A percentile compares a stretch with the other conserved stretches of the same genome.
These are phyloP conservation scores for Penicillium verrucosum DNA, from an alignment of 2,329 filamentous ascomycete species.

Conservation along the genomic window DNA sequence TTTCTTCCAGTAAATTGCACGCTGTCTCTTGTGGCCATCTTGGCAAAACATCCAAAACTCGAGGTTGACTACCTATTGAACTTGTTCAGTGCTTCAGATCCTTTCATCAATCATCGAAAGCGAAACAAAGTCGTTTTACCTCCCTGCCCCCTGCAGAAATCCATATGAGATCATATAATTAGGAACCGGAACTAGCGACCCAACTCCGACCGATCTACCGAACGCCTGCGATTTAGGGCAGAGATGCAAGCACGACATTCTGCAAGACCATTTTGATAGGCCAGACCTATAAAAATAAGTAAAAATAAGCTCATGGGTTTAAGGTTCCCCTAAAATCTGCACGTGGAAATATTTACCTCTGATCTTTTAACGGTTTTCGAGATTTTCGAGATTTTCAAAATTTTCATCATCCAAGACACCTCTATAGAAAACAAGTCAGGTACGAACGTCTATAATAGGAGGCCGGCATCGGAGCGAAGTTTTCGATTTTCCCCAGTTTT, in stretches of 20 bases:
- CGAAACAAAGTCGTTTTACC: not conserved
- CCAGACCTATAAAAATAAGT: not conserved
- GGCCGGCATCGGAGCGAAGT: slow-evolving; percentile 13
- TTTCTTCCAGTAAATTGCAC: not conserved
- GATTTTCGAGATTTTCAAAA: no score
- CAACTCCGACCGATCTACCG: not conserved
- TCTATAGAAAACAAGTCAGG: not conserved
- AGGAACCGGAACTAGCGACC: not conserved
- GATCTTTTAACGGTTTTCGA: not conserved
- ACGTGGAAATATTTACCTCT: not conserved
- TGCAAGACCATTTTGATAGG: not conserved
- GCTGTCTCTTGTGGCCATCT: not conserved
- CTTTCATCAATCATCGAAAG: not conserved
- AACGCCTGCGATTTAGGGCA: not conserved
- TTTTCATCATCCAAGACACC: not conserved
- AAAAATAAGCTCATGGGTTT: not conserved
- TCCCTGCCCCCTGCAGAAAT: not conserved
- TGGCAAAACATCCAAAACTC: no score
- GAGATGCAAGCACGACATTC: not conserved
- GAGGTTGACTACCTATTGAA: not conserved
- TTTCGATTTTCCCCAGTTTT: slow-evolving; percentile 4
- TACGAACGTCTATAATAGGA: not conserved
- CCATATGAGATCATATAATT: not conserved
- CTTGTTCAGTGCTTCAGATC: no score
- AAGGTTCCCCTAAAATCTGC: not conserved